Evolutionary conservation across 179 eudicot species (phyloP).

Genomic region (Spinacia oleracea): DNA sequence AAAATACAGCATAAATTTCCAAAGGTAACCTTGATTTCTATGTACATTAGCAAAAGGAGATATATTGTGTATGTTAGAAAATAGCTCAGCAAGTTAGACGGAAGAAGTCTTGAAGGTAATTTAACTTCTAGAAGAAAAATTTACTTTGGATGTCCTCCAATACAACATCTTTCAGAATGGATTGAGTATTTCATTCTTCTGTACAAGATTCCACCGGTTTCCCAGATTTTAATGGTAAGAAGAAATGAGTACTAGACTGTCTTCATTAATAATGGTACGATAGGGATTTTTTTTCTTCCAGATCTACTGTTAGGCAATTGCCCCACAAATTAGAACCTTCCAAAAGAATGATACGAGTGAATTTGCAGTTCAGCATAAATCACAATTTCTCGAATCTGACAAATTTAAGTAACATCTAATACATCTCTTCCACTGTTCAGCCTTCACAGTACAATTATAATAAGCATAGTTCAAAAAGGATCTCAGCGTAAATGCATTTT

Average conservation of each 20-base stretch:
- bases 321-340: not conserved
- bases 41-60: not conserved
- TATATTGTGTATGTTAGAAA: not conserved
- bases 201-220: not conserved
- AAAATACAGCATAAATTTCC: no score
- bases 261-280: not conserved
- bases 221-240: not conserved
- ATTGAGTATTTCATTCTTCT: not conserved
- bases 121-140: not conserved
- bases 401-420: not conserved
- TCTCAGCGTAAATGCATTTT: not conserved
- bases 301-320: not conserved
- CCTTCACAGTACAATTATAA: not conserved
- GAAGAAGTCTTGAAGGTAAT: not conserved
- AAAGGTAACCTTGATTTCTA: not conserved
- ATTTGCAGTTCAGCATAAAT: not conserved
- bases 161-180: not conserved
- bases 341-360: not conserved
- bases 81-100: not conserved
- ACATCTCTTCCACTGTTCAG: not conserved
- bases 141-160: not conserved
- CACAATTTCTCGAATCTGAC: not conserved
- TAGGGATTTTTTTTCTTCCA: not conserved
- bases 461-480: not conserved
- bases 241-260: not conserved